Conservation (phyloP, 768 basidiomycete species). For the Trametes cubensis region DNA sequence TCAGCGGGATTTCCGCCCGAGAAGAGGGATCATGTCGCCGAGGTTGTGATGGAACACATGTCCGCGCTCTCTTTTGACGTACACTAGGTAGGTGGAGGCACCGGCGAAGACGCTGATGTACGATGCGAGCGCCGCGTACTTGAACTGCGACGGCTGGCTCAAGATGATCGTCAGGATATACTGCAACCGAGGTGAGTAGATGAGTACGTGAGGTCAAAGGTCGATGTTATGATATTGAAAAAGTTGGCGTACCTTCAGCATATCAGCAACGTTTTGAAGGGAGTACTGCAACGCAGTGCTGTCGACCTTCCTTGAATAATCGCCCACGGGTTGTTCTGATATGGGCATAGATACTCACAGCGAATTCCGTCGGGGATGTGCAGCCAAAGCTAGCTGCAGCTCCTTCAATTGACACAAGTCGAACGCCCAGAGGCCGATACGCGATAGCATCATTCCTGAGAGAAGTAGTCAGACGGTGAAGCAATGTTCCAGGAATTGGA, state of each 20-base stretch:
- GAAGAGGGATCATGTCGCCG: constrained; percentile 22
- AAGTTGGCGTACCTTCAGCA: constrained; percentile 26
- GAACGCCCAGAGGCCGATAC: constrained; percentile 56
- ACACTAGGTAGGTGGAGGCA: constrained; percentile 35
- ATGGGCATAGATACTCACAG: constrained; percentile 41
- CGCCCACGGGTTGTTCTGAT: constrained; percentile 5
- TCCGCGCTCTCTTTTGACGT: constrained; percentile 37
- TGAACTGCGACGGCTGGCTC: constrained; percentile 38
- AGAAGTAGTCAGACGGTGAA: neutral
- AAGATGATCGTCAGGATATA: constrained; percentile 41
- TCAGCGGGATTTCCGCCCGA: constrained; percentile 5
- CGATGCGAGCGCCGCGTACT: constrained; percentile 39
- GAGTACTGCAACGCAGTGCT: constrained; percentile 40
- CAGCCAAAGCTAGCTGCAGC: constrained; percentile 46
- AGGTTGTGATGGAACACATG: constrained; percentile 34
- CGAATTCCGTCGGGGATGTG: constrained; percentile 49
- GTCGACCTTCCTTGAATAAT: neutral
- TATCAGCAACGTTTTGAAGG: constrained; percentile 37
- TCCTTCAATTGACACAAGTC: constrained; percentile 54
- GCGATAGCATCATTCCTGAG: constrained; percentile 48
- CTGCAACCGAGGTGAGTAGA: neutral
- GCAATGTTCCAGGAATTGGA: neutral
- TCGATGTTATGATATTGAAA: neutral
- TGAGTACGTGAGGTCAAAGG: too few species aligned
- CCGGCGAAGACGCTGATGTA: constrained; percentile 36